Percentiles rank a stretch among this genome's conserved stretches.
Conservation (phyloP, 768 basidiomycete species). For the Hypholoma fasciculare region DNA sequence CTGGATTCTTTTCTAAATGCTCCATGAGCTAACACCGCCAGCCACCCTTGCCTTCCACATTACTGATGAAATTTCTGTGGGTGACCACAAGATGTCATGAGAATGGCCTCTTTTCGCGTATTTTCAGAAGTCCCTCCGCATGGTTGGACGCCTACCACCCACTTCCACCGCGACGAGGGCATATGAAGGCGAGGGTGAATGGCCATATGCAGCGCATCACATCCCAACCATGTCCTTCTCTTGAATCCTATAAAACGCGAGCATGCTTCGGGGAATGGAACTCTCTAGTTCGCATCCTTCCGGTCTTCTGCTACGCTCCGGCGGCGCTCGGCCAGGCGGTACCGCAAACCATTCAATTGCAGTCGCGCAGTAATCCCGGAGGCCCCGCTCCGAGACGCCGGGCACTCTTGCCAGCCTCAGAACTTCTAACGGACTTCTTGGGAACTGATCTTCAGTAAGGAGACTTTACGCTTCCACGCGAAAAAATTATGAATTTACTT, state of each 20-base stretch:
- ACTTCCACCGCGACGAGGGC: slow-evolving; percentile 6
- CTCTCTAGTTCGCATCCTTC: no score
- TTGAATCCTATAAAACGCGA: neutral
- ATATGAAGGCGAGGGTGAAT: neutral
- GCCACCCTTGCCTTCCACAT: neutral
- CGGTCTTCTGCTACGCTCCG: no score
- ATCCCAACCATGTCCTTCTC: neutral
- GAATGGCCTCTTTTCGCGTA: neutral
- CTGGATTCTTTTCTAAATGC: neutral
- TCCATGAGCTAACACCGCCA: neutral
- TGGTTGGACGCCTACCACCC: slow-evolving; percentile 8
- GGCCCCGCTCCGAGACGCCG: no score
- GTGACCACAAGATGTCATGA: neutral
- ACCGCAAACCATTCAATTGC: no score
- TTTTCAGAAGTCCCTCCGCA: slow-evolving; percentile 2
- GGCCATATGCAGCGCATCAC: neutral
- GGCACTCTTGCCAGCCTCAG: slow-evolving; percentile 27
- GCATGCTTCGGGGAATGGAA: slow-evolving; percentile 2
- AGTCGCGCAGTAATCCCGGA: no score
- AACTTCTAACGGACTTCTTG: slow-evolving; percentile 51
- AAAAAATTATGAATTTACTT: neutral
- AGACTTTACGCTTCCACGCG: neutral
- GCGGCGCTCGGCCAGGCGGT: no score
- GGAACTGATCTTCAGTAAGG: slow-evolving; percentile 60
- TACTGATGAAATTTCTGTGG: neutral